A percentile compares a stretch with the other conserved stretches of the same genome.
phyloP scores from a whole-genome alignment of 1,284 basidiomycete genomes.

The Sporisorium graminicola region DNA sequence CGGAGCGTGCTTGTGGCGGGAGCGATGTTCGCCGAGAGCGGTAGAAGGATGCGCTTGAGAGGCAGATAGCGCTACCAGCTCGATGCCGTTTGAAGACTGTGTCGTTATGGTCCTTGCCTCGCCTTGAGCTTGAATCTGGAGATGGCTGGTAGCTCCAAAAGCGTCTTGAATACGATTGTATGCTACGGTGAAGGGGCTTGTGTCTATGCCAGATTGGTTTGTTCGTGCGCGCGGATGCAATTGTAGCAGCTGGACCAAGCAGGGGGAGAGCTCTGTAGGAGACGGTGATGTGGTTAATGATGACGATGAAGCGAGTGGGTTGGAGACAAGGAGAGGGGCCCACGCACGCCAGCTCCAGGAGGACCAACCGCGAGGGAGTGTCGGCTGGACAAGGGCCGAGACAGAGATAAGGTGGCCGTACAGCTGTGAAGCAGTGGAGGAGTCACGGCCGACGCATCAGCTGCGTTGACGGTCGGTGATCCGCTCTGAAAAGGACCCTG shows the following conservation, averaged over 20 bases:
- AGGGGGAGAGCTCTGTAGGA: neutral
- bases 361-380: neutral
- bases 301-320: neutral
- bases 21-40: constrained; percentile 19
- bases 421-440: constrained; percentile 20
- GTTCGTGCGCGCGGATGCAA: too few species aligned
- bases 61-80: constrained; percentile 40
- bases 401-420: constrained; percentile 28
- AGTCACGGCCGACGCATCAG: constrained; percentile 31
- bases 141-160: neutral
- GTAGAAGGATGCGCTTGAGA: constrained; percentile 31
- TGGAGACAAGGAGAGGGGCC: neutral
- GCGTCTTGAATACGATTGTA: neutral
- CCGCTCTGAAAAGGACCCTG: constrained; percentile 25
- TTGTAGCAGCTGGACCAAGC: neutral
- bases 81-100: constrained; percentile 15
- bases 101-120: constrained; percentile 15
- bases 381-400: constrained; percentile 32
- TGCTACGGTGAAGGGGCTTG: neutral
- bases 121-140: neutral
- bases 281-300: constrained; percentile 5
- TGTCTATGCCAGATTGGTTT: neutral
- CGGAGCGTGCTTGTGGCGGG: constrained; percentile 11
- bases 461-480: neutral
- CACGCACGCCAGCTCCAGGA: neutral